These are phyloP conservation scores for Stellera chamaejasme DNA, from an alignment of 345 rosid species.

Conservation along the genomic window DNA sequence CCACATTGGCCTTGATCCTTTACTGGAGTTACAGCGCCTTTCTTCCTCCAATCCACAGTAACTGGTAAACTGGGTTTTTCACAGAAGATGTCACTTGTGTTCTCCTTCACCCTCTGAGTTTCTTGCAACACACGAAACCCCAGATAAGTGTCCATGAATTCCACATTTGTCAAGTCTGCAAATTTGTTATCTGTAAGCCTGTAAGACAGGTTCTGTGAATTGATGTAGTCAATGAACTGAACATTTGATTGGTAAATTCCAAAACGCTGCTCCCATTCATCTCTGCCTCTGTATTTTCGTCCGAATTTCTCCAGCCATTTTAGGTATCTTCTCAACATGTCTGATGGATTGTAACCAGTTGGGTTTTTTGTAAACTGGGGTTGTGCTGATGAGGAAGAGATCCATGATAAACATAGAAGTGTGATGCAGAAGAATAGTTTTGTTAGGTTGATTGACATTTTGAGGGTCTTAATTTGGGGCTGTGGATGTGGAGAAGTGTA, in stretches of 20 bases:
- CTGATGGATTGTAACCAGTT: conserved; percentile 14
- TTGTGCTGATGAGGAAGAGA: conserved; percentile 19
- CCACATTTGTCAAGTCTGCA: conserved; percentile 74
- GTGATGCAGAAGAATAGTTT: conserved; percentile 18
- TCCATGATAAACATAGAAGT: conserved; percentile 20
- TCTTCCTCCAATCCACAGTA: conserved; percentile 67
- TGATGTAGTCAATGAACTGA: conserved; percentile 51
- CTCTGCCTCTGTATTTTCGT: conserved; percentile 25
- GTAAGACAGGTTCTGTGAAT: conserved; percentile 51
- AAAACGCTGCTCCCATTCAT: conserved; percentile 48
- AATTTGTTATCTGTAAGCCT: conserved; percentile 66
- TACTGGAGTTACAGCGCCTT: conserved; percentile 73
- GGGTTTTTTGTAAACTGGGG: background rate
- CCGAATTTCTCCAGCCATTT: conserved; percentile 40
- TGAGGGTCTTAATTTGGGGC: conserved; percentile 5
- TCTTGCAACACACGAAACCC: conserved; percentile 22
- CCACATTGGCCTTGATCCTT: conserved; percentile 87
- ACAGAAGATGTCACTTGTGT: background rate
- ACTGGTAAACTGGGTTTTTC: conserved; percentile 20
- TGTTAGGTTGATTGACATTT: conserved; percentile 17
- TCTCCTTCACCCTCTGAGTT: background rate
- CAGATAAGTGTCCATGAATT: conserved; percentile 44
- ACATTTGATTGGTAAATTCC: conserved; percentile 60
- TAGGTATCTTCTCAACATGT: conserved; percentile 38
- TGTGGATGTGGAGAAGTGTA: background rate